Evolutionary conservation across 2,329 filamentous ascomycete species (phyloP).

Genomic region (Rhinocladiella similis): DNA sequence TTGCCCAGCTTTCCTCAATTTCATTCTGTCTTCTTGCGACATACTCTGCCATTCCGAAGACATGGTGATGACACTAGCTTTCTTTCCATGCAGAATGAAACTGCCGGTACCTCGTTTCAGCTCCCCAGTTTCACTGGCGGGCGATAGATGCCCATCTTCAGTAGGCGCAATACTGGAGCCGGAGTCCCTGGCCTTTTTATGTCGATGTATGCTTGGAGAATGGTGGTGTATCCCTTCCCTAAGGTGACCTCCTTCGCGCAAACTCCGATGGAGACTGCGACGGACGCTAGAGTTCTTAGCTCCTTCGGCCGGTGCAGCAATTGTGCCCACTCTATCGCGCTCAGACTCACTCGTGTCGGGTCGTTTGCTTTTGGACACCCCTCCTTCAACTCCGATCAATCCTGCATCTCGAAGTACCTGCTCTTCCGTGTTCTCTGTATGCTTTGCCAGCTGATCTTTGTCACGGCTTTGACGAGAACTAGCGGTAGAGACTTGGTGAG

Average conservation of each 20-base stretch:
- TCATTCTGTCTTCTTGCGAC: conserved; percentile 70
- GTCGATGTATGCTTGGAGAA: conserved; percentile 62
- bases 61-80: conserved; percentile 96
- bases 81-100: conserved; percentile 97
- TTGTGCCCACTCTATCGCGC: conserved; percentile 41
- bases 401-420: conserved; percentile 68
- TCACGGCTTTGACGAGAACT: conserved; percentile 38
- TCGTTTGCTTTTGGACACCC: conserved; percentile 38
- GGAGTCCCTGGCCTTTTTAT: conserved; percentile 75
- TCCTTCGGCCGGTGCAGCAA: conserved; percentile 43
- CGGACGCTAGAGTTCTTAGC: conserved; percentile 69
- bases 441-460: conserved; percentile 32
- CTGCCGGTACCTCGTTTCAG: conserved; percentile 78
- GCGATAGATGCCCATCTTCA: conserved; percentile 52
- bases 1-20: conserved; percentile 53
- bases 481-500: conserved; percentile 41
- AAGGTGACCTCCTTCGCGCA: conserved; percentile 67
- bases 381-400: conserved; percentile 53
- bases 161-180: conserved; percentile 57
- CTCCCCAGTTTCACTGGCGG: conserved; percentile 59
- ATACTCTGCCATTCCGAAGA: conserved; percentile 84
- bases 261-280: conserved; percentile 83
- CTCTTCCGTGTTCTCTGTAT: conserved; percentile 58
- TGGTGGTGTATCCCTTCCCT: conserved; percentile 37
- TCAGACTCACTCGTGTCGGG: conserved; percentile 45